Evolutionary conservation across 345 rosid genomes (phyloP), one percentile per base, ranked within the genome.

Genomic region (Eucalyptus erythrocorys): DNA sequence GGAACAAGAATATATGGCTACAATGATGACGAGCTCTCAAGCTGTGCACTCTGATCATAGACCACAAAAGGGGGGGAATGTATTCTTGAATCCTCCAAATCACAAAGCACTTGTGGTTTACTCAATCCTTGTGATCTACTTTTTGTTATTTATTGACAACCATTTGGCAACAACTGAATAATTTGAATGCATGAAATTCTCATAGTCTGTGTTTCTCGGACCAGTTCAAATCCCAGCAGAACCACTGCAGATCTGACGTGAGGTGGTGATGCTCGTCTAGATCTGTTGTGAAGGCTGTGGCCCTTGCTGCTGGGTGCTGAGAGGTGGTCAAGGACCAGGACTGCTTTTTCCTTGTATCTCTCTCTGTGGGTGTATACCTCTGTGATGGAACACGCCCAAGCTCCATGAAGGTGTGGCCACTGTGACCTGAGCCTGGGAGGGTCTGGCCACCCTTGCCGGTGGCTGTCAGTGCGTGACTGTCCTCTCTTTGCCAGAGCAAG

Each of bases 31-130:
- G 1, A 68, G 4, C 24, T 68, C 45, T 71, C 5, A 6, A 76
- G 82, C 47, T 21, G 47, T 37, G 82, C 81, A 17, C 26, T 71
- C 19, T 71, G 81, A 71, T 71, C 45, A 16, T 34, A 19, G 14
- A 32, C 40, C 40, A 7, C 5, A 14, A 66, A 14, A 32, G 10
- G 2, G 0, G 1, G 0, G 1, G 8, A 22, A 22, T 0, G 21
- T n/a, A 16, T 15, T 66, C 40, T 66, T 66, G 79, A 66, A 66
- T 66, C 42, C 80, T 68, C 43, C 43, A 59, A 59, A 59, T 68
- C 80, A 68, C 43, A 34, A 68, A 34, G 22, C 24, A 68, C 24
- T 34, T 34, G 2, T 11, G 64, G 21, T 32, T 34, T 32, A 1
- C 43, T 34, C 7, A 17, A 34, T 68, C 59, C 80, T 68, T 68